These are phyloP conservation scores for Onygenales sp. DNA, from an alignment of 2,329 filamentous ascomycete genomes.

Conservation along the genomic window DNA sequence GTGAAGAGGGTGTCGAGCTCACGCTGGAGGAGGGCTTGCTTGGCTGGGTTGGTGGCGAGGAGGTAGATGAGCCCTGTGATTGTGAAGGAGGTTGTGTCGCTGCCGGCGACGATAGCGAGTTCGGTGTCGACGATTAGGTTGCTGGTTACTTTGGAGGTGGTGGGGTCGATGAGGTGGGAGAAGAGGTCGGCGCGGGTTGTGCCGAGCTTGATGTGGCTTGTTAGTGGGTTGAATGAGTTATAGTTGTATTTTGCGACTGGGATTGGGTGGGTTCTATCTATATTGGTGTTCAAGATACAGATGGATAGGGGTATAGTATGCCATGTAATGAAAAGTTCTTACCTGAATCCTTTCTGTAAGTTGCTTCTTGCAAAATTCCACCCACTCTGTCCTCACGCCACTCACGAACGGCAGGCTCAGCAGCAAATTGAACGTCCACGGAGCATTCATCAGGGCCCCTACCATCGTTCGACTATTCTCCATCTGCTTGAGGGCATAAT, in stretches of 20 bases:
- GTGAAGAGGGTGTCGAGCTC: constrained; percentile 21
- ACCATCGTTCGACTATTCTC: constrained; percentile 12
- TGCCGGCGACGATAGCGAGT: constrained; percentile 12
- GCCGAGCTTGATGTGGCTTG: neutral
- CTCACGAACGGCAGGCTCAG: constrained; percentile 11
- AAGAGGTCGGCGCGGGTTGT: constrained; percentile 4
- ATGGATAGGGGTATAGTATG: neutral
- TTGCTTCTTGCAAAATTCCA: constrained; percentile 11
- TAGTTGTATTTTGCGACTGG: too few relatives aligned
- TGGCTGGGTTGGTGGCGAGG: constrained; percentile 21
- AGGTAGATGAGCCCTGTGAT: constrained; percentile 23
- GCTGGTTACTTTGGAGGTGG: neutral
- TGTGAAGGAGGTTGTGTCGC: constrained; percentile 26
- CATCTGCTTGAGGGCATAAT: constrained; percentile 14
- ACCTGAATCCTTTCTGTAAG: constrained; percentile 10
- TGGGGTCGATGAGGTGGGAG: constrained; percentile 3
- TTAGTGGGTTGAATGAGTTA: neutral
- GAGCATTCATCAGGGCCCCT: constrained; percentile 13
- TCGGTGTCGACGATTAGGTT: constrained; percentile 5
- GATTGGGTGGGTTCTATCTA: too few relatives aligned
- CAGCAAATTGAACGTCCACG: constrained; percentile 18
- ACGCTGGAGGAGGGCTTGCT: constrained; percentile 19
- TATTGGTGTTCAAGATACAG: neutral
- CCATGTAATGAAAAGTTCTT: constrained; percentile 1
- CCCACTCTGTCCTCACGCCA: constrained; percentile 7